Percentiles rank a stretch among this genome's conserved stretches.
phyloP scores from a whole-genome alignment of 2,329 filamentous ascomycete genomes.

The Amphichorda felina region DNA sequence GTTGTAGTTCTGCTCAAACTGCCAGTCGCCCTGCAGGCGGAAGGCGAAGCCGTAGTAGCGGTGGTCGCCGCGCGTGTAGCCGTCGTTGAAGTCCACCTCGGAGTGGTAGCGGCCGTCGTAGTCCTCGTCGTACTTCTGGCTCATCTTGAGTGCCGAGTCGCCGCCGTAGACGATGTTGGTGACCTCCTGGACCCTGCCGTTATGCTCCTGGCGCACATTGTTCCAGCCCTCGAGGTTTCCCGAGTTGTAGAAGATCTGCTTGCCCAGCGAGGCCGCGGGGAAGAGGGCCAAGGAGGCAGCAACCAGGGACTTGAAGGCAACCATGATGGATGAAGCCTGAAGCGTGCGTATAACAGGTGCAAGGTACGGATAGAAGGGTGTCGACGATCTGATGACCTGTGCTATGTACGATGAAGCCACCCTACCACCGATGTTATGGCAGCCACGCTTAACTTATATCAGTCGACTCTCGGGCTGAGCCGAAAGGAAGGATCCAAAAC shows the following conservation, averaged over 20 bases:
- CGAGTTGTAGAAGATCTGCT: slow-evolving; percentile 26
- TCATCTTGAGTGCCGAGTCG: slow-evolving; percentile 29
- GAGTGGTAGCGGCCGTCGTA: slow-evolving; percentile 36
- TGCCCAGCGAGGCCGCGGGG: slow-evolving; percentile 14
- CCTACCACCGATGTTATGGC: too few species aligned
- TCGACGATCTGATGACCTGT: too few species aligned
- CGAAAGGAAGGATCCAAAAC: too few species aligned
- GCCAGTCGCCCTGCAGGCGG: slow-evolving; percentile 31
- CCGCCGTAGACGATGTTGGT: slow-evolving; percentile 25
- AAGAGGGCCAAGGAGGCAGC: slow-evolving; percentile 10
- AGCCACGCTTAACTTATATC: too few species aligned
- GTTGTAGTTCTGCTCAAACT: slow-evolving; percentile 34
- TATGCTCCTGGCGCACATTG: slow-evolving; percentile 22
- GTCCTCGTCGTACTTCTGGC: slow-evolving; percentile 26
- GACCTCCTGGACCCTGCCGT: slow-evolving; percentile 27
- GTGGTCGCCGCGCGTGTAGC: slow-evolving; percentile 29
- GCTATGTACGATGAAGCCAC: too few species aligned
- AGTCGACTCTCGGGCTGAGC: too few species aligned
- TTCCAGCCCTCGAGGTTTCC: slow-evolving; percentile 29
- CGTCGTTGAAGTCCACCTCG: slow-evolving; percentile 29
- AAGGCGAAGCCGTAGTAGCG: slow-evolving; percentile 39
- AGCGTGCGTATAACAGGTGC: too few species aligned
- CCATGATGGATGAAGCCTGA: too few species aligned
- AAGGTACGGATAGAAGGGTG: too few species aligned
- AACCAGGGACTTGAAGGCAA: slow-evolving; percentile 5